A percentile compares a stretch with the other conserved stretches of the same genome.
phyloP scores from a whole-genome alignment of 192 early-diverging fungal species.

The Podochytrium sp. region DNA sequence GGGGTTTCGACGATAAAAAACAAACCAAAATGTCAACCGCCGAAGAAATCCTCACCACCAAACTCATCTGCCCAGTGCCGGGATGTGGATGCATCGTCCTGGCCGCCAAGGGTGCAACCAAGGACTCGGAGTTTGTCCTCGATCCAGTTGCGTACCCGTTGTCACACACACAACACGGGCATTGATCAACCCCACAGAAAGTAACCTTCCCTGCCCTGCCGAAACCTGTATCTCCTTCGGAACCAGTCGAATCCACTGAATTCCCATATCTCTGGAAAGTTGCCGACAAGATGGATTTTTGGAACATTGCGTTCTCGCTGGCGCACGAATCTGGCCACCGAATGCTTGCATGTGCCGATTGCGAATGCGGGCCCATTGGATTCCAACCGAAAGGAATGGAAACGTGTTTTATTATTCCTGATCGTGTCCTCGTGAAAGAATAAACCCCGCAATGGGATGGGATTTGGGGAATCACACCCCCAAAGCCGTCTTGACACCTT shows the following conservation, averaged over 20 bases:
- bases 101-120: neutral
- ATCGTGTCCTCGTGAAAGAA: conserved; percentile 4
- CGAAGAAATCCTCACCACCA: neutral
- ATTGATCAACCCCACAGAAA: neutral
- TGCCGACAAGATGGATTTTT: conserved; percentile 18
- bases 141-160: neutral
- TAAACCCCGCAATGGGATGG: neutral
- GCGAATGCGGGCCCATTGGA: conserved; percentile 9
- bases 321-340: neutral
- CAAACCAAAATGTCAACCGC: no score
- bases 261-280: conserved; percentile 9
- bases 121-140: neutral
- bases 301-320: conserved; percentile 8
- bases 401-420: conserved; percentile 18
- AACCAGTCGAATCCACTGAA: neutral
- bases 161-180: neutral
- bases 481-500: conserved; percentile 58
- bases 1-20: neutral
- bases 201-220: conserved; percentile 5
- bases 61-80: neutral
- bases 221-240: neutral
- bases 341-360: conserved; percentile 26
- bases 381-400: conserved; percentile 13
- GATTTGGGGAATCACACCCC: conserved; percentile 14
- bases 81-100: conserved; percentile 1